Evolutionary conservation across 2,329 filamentous ascomycete genomes (phyloP), one percentile per base, ranked within the genome.

Genomic region (Stagonosporopsis cucurbitacearum): DNA sequence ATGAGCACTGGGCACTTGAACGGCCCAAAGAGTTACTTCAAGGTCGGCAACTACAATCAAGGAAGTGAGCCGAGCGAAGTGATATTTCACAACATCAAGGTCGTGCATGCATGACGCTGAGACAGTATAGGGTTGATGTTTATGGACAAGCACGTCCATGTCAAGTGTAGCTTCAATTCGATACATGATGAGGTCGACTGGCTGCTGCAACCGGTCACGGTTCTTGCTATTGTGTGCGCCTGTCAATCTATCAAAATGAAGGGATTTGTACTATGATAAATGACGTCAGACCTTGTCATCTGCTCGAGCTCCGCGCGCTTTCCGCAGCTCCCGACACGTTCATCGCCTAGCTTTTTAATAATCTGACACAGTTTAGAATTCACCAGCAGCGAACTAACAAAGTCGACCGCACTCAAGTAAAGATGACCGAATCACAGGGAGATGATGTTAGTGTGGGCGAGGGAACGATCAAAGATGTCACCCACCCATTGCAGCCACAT

Each of bases 21-120:
- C 37, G 58, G 54, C 12, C 60, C 60, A 8, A 50, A 45, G 46
- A 64, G 62, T 41, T 68, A 68, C 36, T 68, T 66, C 52, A 66
- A 68, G 47, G 64, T 61, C 17, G 66, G 62, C 2, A 68, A 68
- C 23, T 68, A 68, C 26, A 66, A 67, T 19, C 64, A 68, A 51
- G 64, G 66, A 4, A 48, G 58, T 17, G 57, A 52, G 26, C 57
- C 60, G 26, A 64, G 59, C 17, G 61, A 64, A 49, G 64, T 68
- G 28, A 20, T 52, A 2, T 58, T 68, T 17, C 61, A 60, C 17
- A 52, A 55, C 28, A 63, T 68, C 32, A 49, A 61, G 49, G 48
- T 66, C 6, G 33, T 54, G 48, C 60, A 66, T 37, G 35, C 17
- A 19, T 39, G 40, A 26, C 15, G 36, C 6, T 11, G n/a, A 11